These are phyloP conservation scores for Syzygium grande DNA, from an alignment of 345 rosid genomes.

Conservation along the genomic window DNA sequence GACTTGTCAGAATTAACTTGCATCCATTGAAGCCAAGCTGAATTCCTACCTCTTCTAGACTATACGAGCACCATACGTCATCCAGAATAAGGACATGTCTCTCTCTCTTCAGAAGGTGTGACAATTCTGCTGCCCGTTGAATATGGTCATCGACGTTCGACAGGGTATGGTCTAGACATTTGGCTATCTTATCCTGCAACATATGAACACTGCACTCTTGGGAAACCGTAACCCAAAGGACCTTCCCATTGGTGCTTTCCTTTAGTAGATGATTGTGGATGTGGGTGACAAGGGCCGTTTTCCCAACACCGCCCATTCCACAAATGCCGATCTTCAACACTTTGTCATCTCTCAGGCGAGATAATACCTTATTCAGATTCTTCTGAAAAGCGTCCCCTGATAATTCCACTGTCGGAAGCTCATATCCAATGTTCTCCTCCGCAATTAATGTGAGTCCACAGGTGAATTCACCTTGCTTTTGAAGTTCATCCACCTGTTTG, in stretches of 20 bases:
- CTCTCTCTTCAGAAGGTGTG: background rate
- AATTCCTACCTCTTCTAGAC: background rate
- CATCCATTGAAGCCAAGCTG: constrained; percentile 1
- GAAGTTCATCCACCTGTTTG: background rate
- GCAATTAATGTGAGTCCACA: background rate
- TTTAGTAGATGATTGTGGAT: background rate
- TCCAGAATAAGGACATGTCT: constrained; percentile 10
- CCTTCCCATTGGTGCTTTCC: background rate
- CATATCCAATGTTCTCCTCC: background rate
- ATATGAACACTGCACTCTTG: background rate
- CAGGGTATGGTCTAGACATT: background rate
- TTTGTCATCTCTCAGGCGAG: background rate
- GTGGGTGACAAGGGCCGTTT: constrained; percentile 1
- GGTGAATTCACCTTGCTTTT: background rate
- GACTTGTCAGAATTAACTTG: constrained; percentile 16
- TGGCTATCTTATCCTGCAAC: constrained; percentile 9
- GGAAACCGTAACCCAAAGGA: constrained; percentile 11
- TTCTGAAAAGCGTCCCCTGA: background rate
- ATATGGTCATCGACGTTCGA: background rate
- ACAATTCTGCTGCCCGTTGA: background rate
- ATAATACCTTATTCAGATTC: background rate
- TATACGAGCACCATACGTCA: constrained; percentile 1
- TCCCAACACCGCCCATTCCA: constrained; percentile 9
- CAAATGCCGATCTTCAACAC: constrained; percentile 3
- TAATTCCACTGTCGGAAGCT: background rate